phyloP scores from a whole-genome alignment of 176 grass and related monocot species.

The Phragmites australis region DNA sequence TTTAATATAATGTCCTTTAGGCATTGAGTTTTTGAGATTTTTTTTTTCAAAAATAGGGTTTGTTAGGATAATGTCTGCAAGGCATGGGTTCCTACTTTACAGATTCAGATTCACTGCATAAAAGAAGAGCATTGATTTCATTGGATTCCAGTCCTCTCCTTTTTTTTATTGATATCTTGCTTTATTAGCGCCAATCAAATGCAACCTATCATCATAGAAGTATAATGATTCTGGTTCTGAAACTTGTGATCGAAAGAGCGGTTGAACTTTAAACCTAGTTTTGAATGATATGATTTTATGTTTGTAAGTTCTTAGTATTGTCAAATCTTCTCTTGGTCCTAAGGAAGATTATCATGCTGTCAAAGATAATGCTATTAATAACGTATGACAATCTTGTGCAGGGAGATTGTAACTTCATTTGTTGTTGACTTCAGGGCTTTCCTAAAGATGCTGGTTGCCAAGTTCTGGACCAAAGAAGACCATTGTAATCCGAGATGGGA shows the following conservation, averaged over 20 bases:
- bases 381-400: slow-evolving; percentile 54
- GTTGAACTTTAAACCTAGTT: neutral
- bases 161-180: neutral
- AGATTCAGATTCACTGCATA: neutral
- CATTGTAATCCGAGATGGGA: slow-evolving; percentile 61
- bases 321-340: slow-evolving; percentile 20
- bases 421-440: slow-evolving; percentile 93
- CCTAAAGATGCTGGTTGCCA: slow-evolving; percentile 73
- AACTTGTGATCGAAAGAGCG: neutral
- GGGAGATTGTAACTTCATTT: slow-evolving; percentile 89
- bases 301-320: slow-evolving; percentile 10
- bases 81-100: neutral
- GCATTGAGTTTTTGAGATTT: neutral
- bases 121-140: neutral
- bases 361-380: slow-evolving; percentile 10
- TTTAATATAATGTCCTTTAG: slow-evolving; percentile 9
- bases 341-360: slow-evolving; percentile 3
- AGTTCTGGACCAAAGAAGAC: slow-evolving; percentile 66
- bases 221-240: neutral
- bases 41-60: neutral
- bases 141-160: neutral
- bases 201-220: neutral
- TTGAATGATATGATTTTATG: neutral
- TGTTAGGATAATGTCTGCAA: neutral
- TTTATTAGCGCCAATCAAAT: slow-evolving; percentile 1